Evolutionary conservation across 2,329 filamentous ascomycete genomes (phyloP).

Genomic region (Aspergillus fumigatus): DNA sequence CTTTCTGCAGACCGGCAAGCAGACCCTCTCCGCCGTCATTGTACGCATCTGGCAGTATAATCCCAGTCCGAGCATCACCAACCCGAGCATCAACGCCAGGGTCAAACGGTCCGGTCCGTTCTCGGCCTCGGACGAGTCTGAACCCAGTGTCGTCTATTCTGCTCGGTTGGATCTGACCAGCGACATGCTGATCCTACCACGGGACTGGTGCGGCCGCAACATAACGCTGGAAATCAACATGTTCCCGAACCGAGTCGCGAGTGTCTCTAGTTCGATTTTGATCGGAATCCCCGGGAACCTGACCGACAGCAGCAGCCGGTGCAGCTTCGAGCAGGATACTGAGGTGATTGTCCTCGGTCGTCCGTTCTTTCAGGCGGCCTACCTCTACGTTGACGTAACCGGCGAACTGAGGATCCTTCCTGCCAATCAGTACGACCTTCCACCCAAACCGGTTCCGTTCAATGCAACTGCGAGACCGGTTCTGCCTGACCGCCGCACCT

Average conservation of each 20-base stretch:
- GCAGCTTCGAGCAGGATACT: neutral
- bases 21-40: neutral
- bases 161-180: neutral
- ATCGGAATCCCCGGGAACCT: neutral
- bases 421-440: neutral
- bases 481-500: neutral
- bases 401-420: neutral
- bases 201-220: neutral
- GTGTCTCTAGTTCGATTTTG: neutral
- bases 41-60: neutral
- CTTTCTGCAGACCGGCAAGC: neutral
- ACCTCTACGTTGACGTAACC: neutral
- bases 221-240: neutral
- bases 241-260: neutral
- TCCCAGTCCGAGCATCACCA: neutral
- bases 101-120: neutral
- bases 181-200: neutral
- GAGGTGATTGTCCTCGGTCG: neutral
- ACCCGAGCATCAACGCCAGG: neutral
- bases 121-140: neutral
- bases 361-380: slow-evolving; percentile 5
- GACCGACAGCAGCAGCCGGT: neutral
- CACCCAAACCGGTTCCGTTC: neutral
- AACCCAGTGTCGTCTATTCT: neutral
- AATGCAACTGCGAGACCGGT: neutral